Base-by-base conservation (phyloP, 1,139 yeast genomes). In the Eremothecium gossypii region DNA sequence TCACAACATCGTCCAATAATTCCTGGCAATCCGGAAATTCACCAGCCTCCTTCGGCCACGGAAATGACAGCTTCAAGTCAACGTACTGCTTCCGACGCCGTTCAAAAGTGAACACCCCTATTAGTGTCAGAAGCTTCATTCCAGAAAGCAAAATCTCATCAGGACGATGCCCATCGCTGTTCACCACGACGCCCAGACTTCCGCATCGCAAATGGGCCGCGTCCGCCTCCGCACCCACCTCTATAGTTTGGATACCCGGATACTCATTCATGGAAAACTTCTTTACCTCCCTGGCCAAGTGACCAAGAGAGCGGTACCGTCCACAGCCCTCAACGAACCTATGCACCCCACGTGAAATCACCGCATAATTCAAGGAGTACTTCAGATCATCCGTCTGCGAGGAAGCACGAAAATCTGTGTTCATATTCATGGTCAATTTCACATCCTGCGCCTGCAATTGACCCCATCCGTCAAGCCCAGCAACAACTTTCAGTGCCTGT, bases 91-190 rank as follows among this genome's bases (percentile, higher is more conserved):
- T 76, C 55, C 83, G 81, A 30, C 80, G 63, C 47, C 97, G 69
- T 60, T 91, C 98, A 63, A 87, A 84, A 1, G 89, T 82, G 65
- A 86, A 89, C 7, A 91, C 93, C 2, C 98, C 98, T 51, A 91
- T 83, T 33, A 87, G 71, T 0, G 96, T 82, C 40, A 82, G 71
- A 27, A 84, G 63, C 42, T 74, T 70, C 40, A 89, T 65, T 10
- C 74, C 73, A 27, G 68, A 67, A 30, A 83, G 73, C 27, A 57
- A 60, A 7, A 83, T 67, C 8, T 54, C 50, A 51, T 77, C 84
- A 1, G 48, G 40, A 14, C 46, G 28, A 7, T 42, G n/a, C 41
- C 43, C 9, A 41, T 42, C 2, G 45, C 45, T 5, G 27, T 34
- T 39, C 41, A 66, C 55, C 5, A 61, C 58, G 42, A 72, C 70